Conservation (phyloP, 106 monocot species). For the Phalaenopsis equestris region DNA sequence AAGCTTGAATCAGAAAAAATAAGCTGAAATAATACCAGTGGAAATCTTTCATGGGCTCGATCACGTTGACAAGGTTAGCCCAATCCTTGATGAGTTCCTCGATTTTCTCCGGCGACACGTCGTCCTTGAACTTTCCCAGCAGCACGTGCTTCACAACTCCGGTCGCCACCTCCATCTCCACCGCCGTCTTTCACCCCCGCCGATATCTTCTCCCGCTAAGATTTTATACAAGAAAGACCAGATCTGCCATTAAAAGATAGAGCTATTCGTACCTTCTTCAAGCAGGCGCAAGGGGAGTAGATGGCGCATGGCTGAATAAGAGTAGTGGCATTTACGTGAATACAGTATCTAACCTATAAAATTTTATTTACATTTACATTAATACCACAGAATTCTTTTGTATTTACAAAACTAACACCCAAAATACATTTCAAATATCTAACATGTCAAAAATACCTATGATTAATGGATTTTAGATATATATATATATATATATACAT, state of each 20-base stretch:
- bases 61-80: constrained; percentile 45
- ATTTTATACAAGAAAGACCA: background rate
- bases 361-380: no score
- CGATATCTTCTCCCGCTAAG: no score
- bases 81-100: constrained; percentile 65
- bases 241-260: background rate
- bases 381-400: no score
- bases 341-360: no score
- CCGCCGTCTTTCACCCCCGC: background rate
- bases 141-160: constrained; percentile 71
- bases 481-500: no score
- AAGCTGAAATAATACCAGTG: constrained; percentile 34
- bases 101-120: constrained; percentile 35
- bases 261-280: background rate
- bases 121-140: constrained; percentile 72
- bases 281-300: background rate
- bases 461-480: no score
- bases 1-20: background rate
- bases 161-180: constrained; percentile 20
- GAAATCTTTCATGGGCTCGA: constrained; percentile 70
- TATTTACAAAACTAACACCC: no score
- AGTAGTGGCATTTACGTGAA: no score
- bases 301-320: no score
- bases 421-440: no score
- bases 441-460: no score